These are phyloP conservation scores for Candolleomyces eurysporus DNA, from an alignment of 768 basidiomycete species.

Conservation along the genomic window DNA sequence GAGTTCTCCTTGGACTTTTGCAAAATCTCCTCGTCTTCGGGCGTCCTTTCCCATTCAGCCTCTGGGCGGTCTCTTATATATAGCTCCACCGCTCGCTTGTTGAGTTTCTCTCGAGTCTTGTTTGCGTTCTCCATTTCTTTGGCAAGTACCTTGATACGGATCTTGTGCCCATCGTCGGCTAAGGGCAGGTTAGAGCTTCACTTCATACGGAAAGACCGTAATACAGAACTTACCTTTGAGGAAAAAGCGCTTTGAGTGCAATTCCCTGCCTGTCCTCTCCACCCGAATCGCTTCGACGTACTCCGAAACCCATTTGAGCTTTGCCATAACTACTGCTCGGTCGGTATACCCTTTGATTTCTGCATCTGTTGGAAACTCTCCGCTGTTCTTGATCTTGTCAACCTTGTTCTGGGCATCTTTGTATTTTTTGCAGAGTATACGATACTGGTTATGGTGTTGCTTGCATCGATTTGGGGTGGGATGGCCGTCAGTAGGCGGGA, in stretches of 20 bases:
- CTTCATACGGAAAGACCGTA: too few relatives aligned
- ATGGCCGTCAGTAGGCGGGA: conserved; percentile 1
- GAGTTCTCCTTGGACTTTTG: neutral
- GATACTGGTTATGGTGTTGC: conserved; percentile 7
- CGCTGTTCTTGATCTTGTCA: conserved; percentile 6
- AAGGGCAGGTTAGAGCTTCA: neutral
- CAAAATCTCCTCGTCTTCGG: neutral
- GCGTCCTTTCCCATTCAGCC: neutral
- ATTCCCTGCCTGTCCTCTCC: conserved; percentile 26
- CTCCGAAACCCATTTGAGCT: conserved; percentile 6
- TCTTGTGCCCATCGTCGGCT: conserved; percentile 29
- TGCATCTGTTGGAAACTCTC: conserved; percentile 2
- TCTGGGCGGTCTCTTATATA: neutral
- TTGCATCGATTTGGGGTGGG: conserved; percentile 3
- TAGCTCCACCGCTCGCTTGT: conserved; percentile 16
- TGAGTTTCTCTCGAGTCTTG: conserved; percentile 16
- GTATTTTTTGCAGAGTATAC: conserved; percentile 9
- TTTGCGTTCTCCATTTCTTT: conserved; percentile 25
- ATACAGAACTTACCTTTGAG: conserved; percentile 22
- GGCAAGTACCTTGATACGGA: conserved; percentile 25
- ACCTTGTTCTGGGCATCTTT: conserved; percentile 8
- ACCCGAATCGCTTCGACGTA: conserved; percentile 31
- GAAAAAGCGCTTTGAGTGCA: conserved; percentile 31
- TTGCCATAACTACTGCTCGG: neutral
- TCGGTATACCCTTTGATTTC: conserved; percentile 4